These are phyloP conservation scores for Nepenthes mirabilis DNA, from an alignment of 148 eudicot species.

Conservation along the genomic window DNA sequence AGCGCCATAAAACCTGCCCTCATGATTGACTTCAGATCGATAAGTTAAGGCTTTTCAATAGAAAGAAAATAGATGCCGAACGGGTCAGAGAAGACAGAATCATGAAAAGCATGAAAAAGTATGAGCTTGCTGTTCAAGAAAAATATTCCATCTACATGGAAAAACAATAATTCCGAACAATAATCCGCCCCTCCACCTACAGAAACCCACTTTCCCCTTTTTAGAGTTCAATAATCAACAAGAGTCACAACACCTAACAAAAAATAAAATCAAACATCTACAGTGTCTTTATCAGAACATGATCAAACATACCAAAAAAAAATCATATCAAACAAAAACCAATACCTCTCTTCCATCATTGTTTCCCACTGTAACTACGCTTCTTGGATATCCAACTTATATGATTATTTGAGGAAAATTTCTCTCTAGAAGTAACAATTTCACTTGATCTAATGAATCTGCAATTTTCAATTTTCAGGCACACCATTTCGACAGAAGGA, in stretches of 20 bases:
- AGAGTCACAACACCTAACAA: neutral
- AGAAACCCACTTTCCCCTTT: neutral
- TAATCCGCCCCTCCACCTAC: neutral
- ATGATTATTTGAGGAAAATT: too few species aligned
- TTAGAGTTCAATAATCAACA: neutral
- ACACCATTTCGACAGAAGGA: conserved; percentile 58
- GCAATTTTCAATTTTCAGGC: conserved; percentile 18
- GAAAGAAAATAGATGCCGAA: neutral
- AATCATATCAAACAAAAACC: too few species aligned
- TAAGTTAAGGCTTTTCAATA: neutral
- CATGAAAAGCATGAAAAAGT: neutral
- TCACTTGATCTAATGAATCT: neutral
- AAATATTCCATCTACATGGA: conserved; percentile 2
- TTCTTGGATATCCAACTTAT: too few species aligned
- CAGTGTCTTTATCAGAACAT: neutral
- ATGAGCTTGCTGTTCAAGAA: conserved; percentile 7
- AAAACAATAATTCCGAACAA: neutral
- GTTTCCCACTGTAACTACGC: too few species aligned
- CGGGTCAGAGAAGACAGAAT: neutral
- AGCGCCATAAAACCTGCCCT: too few species aligned
- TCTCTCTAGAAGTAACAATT: neutral
- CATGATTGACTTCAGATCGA: neutral
- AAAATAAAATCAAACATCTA: neutral
- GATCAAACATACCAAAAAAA: too few species aligned
- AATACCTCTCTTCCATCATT: too few species aligned